Conservation (phyloP, 495 filamentous ascomycete genomes). For the Penicillium antarcticum region DNA sequence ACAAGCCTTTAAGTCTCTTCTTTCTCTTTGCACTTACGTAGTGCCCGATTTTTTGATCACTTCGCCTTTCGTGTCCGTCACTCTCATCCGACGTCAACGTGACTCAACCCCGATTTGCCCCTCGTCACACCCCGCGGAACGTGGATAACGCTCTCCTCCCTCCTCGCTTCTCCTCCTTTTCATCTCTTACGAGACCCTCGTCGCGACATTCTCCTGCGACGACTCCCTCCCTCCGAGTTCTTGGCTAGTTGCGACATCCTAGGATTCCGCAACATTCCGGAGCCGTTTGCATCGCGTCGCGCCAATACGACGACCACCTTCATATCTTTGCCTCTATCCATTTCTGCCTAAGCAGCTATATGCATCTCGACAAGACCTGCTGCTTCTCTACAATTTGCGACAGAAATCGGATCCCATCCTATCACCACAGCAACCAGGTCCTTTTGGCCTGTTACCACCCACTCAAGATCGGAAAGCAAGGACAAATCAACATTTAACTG, state of each 20-base stretch:
- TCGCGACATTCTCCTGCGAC: not conserved
- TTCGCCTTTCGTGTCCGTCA: not conserved
- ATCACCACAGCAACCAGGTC: not conserved
- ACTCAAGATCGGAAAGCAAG: slow-evolving; percentile 3
- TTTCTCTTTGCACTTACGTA: not conserved
- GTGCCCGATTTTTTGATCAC: not conserved
- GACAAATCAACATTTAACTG: slow-evolving; percentile 1
- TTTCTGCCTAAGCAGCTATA: not conserved
- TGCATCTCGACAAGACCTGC: slow-evolving; percentile 5
- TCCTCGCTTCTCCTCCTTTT: slow-evolving; percentile 9
- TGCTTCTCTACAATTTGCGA: not conserved
- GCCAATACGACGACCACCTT: slow-evolving; percentile 4
- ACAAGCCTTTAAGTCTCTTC: not conserved
- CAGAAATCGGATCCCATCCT: not conserved
- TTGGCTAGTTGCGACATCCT: not conserved
- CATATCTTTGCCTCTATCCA: slow-evolving; percentile 1
- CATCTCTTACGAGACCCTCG: not conserved
- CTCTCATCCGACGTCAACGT: slow-evolving; percentile 3
- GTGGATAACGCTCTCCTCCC: slow-evolving; percentile 11
- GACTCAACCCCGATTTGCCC: slow-evolving; percentile 23
- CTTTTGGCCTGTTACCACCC: not conserved
- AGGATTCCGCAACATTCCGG: slow-evolving; percentile 11
- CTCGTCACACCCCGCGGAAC: slow-evolving; percentile 23
- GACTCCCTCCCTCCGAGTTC: not conserved
- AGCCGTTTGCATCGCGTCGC: slow-evolving; percentile 25